Base-by-base conservation (phyloP, 441 rosid genomes). In the Caryocar brasiliense region DNA sequence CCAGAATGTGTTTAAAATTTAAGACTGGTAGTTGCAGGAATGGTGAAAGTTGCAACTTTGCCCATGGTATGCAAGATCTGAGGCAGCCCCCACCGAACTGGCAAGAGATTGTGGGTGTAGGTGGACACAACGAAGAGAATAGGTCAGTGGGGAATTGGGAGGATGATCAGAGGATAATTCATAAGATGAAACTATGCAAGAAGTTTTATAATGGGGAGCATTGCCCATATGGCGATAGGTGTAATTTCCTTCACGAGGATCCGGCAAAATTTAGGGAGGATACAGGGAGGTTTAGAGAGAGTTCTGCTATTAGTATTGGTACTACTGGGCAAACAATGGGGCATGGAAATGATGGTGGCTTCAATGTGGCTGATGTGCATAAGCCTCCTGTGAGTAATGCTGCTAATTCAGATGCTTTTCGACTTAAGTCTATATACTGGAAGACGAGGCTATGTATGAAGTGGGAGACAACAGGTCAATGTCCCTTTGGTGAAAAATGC, bases 41-140 rank as follows among this genome's bases (percentile, higher is more conserved):
- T 10, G 95, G 97, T 42, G 99, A 92, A 51, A 70, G 61, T 43
- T 92, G 99, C 63, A 92, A 92, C 56, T 92, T 88, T 36, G 99
- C 95, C 26, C 97, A 88, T 58, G 97, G 97, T 1, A 50, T 71
- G 21, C 94, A 85, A 73, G 98, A 92, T 61, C 42, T 87, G 74
- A 80, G 95, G 59, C 96, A 80, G 42, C 89, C 98, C 2, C 98
- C 98, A 0, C 84, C 89, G 28, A 92, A 87, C 60, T 92, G 98
- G 98, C 91, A 87, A 61, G 95, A 88, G 41, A 79, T 88, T 23
- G 94, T 80, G 11, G 92, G 91, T 2, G 68, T 58, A 5, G 59
- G 70, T 46, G 81, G 36, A 5, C 70, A 54, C 0, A 65, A 49
- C 0, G 79, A 85, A 13, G 87, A 85, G 23, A 78, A 65, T 39